These are phyloP conservation scores for Yamadazyma dendronema DNA, from an alignment of 1,139 yeast species.

Conservation along the genomic window DNA sequence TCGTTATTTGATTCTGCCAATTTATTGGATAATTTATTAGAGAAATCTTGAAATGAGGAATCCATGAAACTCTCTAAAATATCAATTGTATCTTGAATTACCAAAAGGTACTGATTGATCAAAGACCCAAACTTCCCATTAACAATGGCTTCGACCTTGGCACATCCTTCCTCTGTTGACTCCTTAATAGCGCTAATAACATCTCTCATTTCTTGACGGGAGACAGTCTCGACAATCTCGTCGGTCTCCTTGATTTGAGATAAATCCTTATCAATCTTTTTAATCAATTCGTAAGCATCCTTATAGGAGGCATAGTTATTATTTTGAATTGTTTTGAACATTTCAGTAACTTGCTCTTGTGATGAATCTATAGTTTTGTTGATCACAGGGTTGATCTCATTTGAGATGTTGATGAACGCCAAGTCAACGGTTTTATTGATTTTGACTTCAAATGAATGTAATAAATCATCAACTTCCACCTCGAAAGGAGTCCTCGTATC, in stretches of 20 bases:
- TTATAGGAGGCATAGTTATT: conserved; percentile 44
- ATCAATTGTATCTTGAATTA: conserved; percentile 58
- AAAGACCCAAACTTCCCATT: conserved; percentile 33
- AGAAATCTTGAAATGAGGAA: conserved; percentile 55
- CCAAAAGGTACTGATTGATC: conserved; percentile 37
- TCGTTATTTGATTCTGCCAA: conserved; percentile 31
- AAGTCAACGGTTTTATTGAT: conserved; percentile 42
- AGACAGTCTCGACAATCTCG: conserved; percentile 32
- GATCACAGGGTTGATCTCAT: conserved; percentile 39
- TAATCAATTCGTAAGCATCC: conserved; percentile 43
- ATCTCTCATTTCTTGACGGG: conserved; percentile 61
- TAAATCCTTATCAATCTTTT: conserved; percentile 48
- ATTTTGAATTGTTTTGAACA: conserved; percentile 43
- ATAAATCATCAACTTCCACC: conserved; percentile 18
- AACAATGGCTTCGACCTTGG: conserved; percentile 31
- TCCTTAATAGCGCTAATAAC: conserved; percentile 40
- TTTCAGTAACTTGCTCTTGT: conserved; percentile 36
- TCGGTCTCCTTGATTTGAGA: conserved; percentile 42
- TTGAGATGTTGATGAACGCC: conserved; percentile 41
- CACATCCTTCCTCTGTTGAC: conserved; percentile 31
- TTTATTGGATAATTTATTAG: conserved; percentile 32
- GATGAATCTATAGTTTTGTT: conserved; percentile 29
- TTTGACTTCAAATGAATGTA: conserved; percentile 32
- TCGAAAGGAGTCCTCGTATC: conserved; percentile 17
- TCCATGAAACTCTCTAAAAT: conserved; percentile 74